Percentiles rank a stretch among this genome's conserved stretches.
These are phyloP conservation scores for Chimonanthus praecox DNA, from an alignment of 164 flowering plant species.

Conservation along the genomic window DNA sequence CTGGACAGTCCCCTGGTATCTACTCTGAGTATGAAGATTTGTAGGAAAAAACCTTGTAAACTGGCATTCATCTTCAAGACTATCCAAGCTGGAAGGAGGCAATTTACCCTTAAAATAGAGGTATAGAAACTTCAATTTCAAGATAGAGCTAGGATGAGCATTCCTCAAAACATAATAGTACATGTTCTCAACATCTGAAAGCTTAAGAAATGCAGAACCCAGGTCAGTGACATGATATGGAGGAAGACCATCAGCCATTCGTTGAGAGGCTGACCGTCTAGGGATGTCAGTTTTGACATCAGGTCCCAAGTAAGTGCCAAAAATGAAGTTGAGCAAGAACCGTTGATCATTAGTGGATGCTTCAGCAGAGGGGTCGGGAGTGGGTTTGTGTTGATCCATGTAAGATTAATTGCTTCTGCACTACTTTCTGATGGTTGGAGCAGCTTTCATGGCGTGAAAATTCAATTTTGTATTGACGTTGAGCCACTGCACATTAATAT, in stretches of 20 bases:
- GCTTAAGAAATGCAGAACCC: conserved; percentile 6
- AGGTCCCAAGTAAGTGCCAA: conserved; percentile 18
- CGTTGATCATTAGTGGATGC: conserved; percentile 13
- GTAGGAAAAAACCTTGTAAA: conserved; percentile 13
- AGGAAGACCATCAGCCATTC: conserved; percentile 14
- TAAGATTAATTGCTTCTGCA: neutral
- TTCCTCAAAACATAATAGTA: conserved; percentile 15
- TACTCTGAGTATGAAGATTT: conserved; percentile 8
- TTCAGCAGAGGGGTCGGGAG: conserved; percentile 5
- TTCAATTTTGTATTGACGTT: neutral
- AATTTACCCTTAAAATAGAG: conserved; percentile 11
- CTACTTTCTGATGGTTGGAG: neutral
- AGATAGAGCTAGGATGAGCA: conserved; percentile 11
- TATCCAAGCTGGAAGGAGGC: neutral
- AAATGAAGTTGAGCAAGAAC: conserved; percentile 16
- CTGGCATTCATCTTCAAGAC: conserved; percentile 9
- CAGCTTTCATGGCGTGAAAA: neutral
- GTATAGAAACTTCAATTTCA: conserved; percentile 6
- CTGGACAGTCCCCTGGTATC: conserved; percentile 2
- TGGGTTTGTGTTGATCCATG: conserved; percentile 7
- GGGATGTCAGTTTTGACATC: conserved; percentile 19
- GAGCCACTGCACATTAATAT: neutral
- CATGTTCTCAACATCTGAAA: conserved; percentile 12
- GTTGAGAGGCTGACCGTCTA: conserved; percentile 16
- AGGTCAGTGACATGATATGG: conserved; percentile 11